phyloP scores from a whole-genome alignment of 2,329 filamentous ascomycete genomes.

The Colletotrichum endophyticum region DNA sequence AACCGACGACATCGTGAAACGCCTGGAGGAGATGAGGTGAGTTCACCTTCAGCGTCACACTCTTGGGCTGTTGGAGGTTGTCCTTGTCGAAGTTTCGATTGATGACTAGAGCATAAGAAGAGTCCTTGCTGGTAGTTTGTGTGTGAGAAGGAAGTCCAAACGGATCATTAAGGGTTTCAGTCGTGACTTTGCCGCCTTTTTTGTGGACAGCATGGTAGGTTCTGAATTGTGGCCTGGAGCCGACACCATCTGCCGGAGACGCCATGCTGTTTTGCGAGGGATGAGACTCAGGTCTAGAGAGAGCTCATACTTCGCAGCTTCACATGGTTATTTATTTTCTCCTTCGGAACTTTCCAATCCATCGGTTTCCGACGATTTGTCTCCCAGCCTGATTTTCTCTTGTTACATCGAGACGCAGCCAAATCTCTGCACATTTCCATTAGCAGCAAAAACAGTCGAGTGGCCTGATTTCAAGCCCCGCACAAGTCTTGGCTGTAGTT shows the following conservation, averaged over 20 bases:
- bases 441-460: too few relatives aligned
- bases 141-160: slow-evolving; percentile 20
- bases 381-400: too few relatives aligned
- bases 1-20: slow-evolving; percentile 26
- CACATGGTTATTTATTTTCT: too few relatives aligned
- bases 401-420: too few relatives aligned
- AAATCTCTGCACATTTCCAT: too few relatives aligned
- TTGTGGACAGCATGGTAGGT: slow-evolving; percentile 25
- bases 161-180: slow-evolving; percentile 23
- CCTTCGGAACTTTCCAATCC: too few relatives aligned
- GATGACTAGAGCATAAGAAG: slow-evolving; percentile 28
- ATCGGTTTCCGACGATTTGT: too few relatives aligned
- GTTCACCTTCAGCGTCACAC: slow-evolving; percentile 27
- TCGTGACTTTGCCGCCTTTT: slow-evolving; percentile 19
- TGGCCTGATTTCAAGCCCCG: too few relatives aligned
- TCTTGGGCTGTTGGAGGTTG: slow-evolving; percentile 9
- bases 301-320: too few relatives aligned
- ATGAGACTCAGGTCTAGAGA: background rate
- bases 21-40: slow-evolving; percentile 29
- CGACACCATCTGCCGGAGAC: background rate
- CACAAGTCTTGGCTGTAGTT: too few relatives aligned
- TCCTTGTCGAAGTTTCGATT: slow-evolving; percentile 18
- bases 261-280: background rate
- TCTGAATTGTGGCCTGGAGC: slow-evolving; percentile 29
- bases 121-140: slow-evolving; percentile 21